phyloP scores from a whole-genome alignment of 2,329 filamentous ascomycete species.

The Pseudogymnoascus sp. region DNA sequence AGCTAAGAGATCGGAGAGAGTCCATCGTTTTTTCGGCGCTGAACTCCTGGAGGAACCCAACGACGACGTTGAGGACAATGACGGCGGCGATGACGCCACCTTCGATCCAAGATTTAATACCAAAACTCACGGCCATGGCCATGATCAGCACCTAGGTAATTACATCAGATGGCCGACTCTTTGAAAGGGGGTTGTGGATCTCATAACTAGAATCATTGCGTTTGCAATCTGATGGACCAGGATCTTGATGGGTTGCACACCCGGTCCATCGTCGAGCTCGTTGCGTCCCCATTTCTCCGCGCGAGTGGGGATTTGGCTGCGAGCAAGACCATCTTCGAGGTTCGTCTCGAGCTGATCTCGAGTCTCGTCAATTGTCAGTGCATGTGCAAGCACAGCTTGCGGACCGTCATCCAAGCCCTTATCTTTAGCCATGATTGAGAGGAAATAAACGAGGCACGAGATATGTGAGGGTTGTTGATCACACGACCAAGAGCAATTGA shows the following conservation, averaged over 20 bases:
- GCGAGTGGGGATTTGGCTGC: constrained; percentile 45
- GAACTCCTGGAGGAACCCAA: constrained; percentile 49
- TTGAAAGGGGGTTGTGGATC: neutral
- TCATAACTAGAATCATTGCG: constrained; percentile 56
- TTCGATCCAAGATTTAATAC: constrained; percentile 52
- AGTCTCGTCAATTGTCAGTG: constrained; percentile 46
- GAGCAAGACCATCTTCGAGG: constrained; percentile 49
- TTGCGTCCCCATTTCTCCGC: constrained; percentile 54
- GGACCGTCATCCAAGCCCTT: neutral
- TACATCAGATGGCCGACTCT: constrained; percentile 19
- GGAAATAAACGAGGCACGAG: neutral
- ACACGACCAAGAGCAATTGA: neutral
- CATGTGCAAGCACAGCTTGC: constrained; percentile 38
- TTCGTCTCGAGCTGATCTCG: constrained; percentile 49
- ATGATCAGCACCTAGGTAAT: constrained; percentile 41
- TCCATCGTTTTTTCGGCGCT: constrained; percentile 48
- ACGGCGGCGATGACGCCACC: constrained; percentile 51
- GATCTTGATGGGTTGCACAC: constrained; percentile 56
- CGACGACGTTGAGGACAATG: constrained; percentile 50
- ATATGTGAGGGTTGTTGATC: neutral
- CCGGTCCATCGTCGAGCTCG: constrained; percentile 52
- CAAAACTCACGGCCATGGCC: constrained; percentile 51
- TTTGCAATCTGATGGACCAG: constrained; percentile 60
- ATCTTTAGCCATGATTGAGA: neutral
- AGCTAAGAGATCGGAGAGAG: constrained; percentile 41